Evolutionary conservation across 2,329 filamentous ascomycete species (phyloP).

Genomic region (Fusarium sp.): DNA sequence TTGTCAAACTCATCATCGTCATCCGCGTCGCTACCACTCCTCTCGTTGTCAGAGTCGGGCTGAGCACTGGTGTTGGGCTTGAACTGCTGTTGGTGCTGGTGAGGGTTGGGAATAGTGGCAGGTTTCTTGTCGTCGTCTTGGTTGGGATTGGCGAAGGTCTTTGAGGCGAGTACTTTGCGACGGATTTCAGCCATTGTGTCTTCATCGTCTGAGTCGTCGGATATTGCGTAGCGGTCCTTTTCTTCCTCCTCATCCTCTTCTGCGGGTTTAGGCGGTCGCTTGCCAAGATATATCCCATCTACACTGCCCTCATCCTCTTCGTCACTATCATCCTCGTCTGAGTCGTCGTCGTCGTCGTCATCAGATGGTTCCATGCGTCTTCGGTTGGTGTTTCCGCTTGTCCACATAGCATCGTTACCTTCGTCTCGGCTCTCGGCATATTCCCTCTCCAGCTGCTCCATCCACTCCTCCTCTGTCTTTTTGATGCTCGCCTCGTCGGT

Average conservation of each 20-base stretch:
- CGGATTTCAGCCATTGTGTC: slow-evolving; percentile 91
- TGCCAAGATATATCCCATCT: slow-evolving; percentile 71
- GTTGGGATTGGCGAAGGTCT: slow-evolving; percentile 73
- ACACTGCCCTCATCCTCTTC: slow-evolving; percentile 59
- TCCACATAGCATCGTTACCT: slow-evolving; percentile 83
- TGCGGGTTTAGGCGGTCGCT: slow-evolving; percentile 54
- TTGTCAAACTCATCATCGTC: slow-evolving; percentile 86
- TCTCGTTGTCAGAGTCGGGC: slow-evolving; percentile 75
- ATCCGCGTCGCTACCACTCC: slow-evolving; percentile 51
- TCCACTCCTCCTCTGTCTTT: slow-evolving; percentile 85
- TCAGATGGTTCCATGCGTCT: slow-evolving; percentile 64
- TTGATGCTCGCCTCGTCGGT: slow-evolving; percentile 85
- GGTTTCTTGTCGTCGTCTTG: slow-evolving; percentile 63
- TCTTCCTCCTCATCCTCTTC: slow-evolving; percentile 60
- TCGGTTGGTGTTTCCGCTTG: slow-evolving; percentile 88
- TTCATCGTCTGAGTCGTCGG: slow-evolving; percentile 83
- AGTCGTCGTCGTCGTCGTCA: slow-evolving; percentile 60
- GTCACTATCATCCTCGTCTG: slow-evolving; percentile 58
- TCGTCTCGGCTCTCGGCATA: slow-evolving; percentile 82
- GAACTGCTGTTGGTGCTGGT: slow-evolving; percentile 53
- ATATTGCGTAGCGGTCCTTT: slow-evolving; percentile 78
- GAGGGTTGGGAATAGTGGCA: slow-evolving; percentile 71
- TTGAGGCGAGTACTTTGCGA: slow-evolving; percentile 89
- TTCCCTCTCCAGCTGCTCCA: slow-evolving; percentile 88
- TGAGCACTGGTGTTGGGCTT: slow-evolving; percentile 73